Conservation (phyloP, 305 asterid genomes). For the Coffea humblotiana region DNA sequence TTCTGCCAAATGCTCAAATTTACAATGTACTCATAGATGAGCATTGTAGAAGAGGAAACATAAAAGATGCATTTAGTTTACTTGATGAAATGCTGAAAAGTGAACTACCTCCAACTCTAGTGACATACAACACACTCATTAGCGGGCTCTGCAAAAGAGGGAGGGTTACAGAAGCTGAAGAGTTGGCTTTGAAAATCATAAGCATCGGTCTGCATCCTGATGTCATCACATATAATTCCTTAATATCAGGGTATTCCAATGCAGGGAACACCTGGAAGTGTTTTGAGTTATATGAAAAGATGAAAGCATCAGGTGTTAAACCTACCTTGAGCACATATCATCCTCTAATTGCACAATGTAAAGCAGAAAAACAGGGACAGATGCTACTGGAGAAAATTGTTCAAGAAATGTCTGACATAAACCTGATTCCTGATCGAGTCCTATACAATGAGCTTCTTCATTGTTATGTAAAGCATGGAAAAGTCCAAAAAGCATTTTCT, state of each 20-base stretch:
- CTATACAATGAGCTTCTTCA: conserved; percentile 59
- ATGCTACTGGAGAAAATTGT: conserved; percentile 49
- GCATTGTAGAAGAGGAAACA: conserved; percentile 49
- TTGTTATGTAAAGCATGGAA: conserved; percentile 48
- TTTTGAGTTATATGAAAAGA: conserved; percentile 53
- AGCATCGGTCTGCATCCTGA: conserved; percentile 56
- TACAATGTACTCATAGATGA: conserved; percentile 70
- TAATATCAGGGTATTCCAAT: conserved; percentile 56
- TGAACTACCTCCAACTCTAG: conserved; percentile 51
- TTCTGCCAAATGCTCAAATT: conserved; percentile 63
- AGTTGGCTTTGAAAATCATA: conserved; percentile 39
- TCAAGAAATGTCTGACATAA: conserved; percentile 48
- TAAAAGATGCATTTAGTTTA: conserved; percentile 39
- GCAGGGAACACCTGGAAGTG: conserved; percentile 50
- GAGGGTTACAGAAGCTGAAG: conserved; percentile 63
- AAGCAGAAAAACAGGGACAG: conserved; percentile 30
- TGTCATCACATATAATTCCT: conserved; percentile 66
- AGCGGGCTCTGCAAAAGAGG: conserved; percentile 65
- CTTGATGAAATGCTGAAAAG: conserved; percentile 51
- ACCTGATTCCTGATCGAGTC: conserved; percentile 53
- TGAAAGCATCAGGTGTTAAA: conserved; percentile 56
- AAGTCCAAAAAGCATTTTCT: conserved; percentile 40
- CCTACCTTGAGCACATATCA: conserved; percentile 66
- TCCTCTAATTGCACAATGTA: conserved; percentile 52
- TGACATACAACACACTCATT: conserved; percentile 67